Conservation (phyloP, 148 eudicot species). For the Rhododendron henanense region DNA sequence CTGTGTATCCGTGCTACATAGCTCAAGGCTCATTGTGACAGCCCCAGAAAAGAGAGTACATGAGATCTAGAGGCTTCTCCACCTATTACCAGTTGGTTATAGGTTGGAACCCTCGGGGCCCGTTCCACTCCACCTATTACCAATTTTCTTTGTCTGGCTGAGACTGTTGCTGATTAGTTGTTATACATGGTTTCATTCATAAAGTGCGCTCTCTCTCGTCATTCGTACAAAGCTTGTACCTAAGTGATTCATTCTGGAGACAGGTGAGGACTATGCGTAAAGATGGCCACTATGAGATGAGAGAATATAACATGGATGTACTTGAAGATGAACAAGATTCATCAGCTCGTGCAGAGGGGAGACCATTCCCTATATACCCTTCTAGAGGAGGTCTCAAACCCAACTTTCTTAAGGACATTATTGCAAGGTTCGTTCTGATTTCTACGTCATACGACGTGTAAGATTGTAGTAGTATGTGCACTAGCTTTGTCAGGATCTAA, state of each 20-base stretch:
- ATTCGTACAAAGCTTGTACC: not conserved
- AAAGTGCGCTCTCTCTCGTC: not conserved
- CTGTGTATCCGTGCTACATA: not conserved
- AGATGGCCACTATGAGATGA: slow-evolving; percentile 81
- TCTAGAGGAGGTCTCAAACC: slow-evolving; percentile 82
- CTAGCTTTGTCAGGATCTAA: not conserved
- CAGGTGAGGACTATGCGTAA: slow-evolving; percentile 63
- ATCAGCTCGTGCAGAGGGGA: slow-evolving; percentile 45
- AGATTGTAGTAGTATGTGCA: not conserved
- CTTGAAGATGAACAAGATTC: slow-evolving; percentile 59
- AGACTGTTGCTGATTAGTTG: not conserved
- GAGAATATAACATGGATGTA: slow-evolving; percentile 73
- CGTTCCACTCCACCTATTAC: not conserved
- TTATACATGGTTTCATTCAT: not conserved
- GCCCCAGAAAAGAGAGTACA: not conserved
- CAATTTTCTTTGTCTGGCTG: not conserved
- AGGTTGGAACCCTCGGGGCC: not conserved
- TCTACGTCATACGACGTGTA: not conserved
- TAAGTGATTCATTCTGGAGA: slow-evolving; percentile 14
- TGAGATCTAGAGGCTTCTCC: not conserved
- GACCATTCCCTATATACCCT: slow-evolving; percentile 84
- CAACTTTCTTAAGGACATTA: slow-evolving; percentile 54
- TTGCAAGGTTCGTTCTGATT: slow-evolving; percentile 52
- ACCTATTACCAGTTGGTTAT: not conserved
- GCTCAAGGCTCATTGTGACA: not conserved